Percentiles rank a stretch among this genome's conserved stretches.
These are phyloP conservation scores for Begonia fuchsioides DNA, from an alignment of 306 rosid species.

Conservation along the genomic window DNA sequence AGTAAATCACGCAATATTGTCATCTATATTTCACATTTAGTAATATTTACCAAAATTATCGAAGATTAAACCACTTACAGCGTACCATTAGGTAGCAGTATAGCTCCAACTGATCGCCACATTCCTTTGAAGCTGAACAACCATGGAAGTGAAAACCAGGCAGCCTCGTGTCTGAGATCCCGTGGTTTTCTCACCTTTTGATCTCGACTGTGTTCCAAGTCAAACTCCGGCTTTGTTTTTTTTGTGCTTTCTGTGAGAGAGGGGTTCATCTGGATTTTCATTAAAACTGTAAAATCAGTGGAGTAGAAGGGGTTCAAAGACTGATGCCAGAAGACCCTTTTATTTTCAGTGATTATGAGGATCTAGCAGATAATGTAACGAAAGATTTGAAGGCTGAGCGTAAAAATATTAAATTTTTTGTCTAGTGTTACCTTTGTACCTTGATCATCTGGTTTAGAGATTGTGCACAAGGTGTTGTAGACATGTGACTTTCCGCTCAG, in stretches of 20 bases:
- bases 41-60: too few relatives aligned
- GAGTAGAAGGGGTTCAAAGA: slow-evolving; percentile 40
- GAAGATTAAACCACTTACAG: too few relatives aligned
- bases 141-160: too few relatives aligned
- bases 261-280: slow-evolving; percentile 45
- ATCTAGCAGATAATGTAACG: slow-evolving; percentile 71
- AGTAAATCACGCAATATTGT: too few relatives aligned
- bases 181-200: too few relatives aligned
- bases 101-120: too few relatives aligned
- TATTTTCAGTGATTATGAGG: slow-evolving; percentile 54
- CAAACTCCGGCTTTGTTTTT: neutral
- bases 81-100: too few relatives aligned
- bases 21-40: too few relatives aligned
- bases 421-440: slow-evolving; percentile 20
- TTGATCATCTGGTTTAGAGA: slow-evolving; percentile 59
- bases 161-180: too few relatives aligned
- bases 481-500: slow-evolving; percentile 50
- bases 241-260: too few relatives aligned
- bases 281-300: slow-evolving; percentile 35
- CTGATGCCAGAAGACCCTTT: slow-evolving; percentile 71
- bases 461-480: slow-evolving; percentile 46
- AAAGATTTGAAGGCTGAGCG: neutral
- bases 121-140: too few relatives aligned
- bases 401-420: too few relatives aligned
- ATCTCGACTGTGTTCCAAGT: neutral